Evolutionary conservation across 2,329 filamentous ascomycete genomes (phyloP).

Genomic region (Colletotrichum ledebouriae): DNA sequence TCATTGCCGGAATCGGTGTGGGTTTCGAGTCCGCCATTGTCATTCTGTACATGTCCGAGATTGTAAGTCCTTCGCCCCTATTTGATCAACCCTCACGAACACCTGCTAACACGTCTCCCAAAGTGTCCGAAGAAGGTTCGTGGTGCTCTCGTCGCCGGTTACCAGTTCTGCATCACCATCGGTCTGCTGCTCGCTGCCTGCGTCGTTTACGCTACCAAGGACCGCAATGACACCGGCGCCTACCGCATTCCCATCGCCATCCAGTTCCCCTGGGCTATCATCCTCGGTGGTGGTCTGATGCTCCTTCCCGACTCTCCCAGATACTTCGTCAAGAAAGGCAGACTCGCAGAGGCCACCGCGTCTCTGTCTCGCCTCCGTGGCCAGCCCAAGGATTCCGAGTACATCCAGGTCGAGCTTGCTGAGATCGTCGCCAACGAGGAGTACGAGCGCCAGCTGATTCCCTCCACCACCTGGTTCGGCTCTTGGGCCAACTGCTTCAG

Average conservation of each 20-base stretch:
- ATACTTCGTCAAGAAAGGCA: conserved; percentile 85
- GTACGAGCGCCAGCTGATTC: conserved; percentile 81
- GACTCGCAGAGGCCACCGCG: conserved; percentile 73
- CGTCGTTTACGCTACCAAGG: conserved; percentile 79
- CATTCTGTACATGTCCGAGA: conserved; percentile 90
- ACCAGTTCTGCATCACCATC: conserved; percentile 87
- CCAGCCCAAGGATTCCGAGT: conserved; percentile 79
- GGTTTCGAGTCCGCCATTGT: conserved; percentile 85
- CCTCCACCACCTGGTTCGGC: conserved; percentile 72
- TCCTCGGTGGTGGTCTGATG: conserved; percentile 79
- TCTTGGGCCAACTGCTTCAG: conserved; percentile 79
- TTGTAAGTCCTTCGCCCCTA: conserved; percentile 58
- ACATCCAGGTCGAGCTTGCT: conserved; percentile 82
- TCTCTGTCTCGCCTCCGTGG: conserved; percentile 79
- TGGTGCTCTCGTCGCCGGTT: conserved; percentile 83
- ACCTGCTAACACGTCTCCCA: conserved; percentile 38
- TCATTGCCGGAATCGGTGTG: conserved; percentile 82
- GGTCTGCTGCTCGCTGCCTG: conserved; percentile 81
- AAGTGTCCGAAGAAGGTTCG: conserved; percentile 76
- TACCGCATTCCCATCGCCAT: conserved; percentile 87
- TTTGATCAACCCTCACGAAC: neutral
- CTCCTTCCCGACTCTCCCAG: conserved; percentile 88
- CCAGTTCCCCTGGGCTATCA: conserved; percentile 84
- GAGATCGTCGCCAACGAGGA: conserved; percentile 93
- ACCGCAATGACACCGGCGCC: conserved; percentile 71